Percentiles rank a stretch among this genome's conserved stretches.
Evolutionary conservation across 2,329 filamentous ascomycete species (phyloP).

Genomic region (Exophiala oligosperma): DNA sequence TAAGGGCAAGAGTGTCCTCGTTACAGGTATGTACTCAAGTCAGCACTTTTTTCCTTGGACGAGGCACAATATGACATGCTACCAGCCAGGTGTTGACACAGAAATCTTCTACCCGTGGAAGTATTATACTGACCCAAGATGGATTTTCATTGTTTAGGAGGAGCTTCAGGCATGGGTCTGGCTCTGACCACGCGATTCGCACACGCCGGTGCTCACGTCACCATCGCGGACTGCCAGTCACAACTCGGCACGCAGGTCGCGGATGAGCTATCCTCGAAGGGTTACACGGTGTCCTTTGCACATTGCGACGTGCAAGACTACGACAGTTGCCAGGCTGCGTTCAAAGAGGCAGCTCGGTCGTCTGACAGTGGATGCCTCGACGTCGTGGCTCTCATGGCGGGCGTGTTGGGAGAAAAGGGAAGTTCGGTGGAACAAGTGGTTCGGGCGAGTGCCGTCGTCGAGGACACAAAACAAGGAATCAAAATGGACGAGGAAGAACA

Average conservation of each 20-base stretch:
- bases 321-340: conserved; percentile 32
- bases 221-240: conserved; percentile 34
- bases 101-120: too few relatives aligned
- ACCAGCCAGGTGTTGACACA: too few relatives aligned
- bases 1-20: conserved; percentile 12
- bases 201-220: conserved; percentile 42
- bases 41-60: background rate
- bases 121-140: too few relatives aligned
- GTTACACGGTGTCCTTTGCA: conserved; percentile 30
- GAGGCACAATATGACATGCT: too few relatives aligned
- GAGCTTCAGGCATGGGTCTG: conserved; percentile 40
- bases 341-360: conserved; percentile 32
- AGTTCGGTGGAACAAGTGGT: background rate
- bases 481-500: too few relatives aligned
- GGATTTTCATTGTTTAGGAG: conserved; percentile 2
- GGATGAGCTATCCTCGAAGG: background rate
- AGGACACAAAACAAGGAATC: too few relatives aligned
- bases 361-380: conserved; percentile 30
- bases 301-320: conserved; percentile 33
- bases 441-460: too few relatives aligned
- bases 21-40: conserved; percentile 9
- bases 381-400: conserved; percentile 33
- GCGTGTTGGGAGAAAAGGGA: conserved; percentile 26
- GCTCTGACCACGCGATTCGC: conserved; percentile 38
- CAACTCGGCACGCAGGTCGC: background rate